A percentile compares a stretch with the other conserved stretches of the same genome.
Evolutionary conservation across 495 filamentous ascomycete species (phyloP).

Genomic region (Choiromyces venosus): DNA sequence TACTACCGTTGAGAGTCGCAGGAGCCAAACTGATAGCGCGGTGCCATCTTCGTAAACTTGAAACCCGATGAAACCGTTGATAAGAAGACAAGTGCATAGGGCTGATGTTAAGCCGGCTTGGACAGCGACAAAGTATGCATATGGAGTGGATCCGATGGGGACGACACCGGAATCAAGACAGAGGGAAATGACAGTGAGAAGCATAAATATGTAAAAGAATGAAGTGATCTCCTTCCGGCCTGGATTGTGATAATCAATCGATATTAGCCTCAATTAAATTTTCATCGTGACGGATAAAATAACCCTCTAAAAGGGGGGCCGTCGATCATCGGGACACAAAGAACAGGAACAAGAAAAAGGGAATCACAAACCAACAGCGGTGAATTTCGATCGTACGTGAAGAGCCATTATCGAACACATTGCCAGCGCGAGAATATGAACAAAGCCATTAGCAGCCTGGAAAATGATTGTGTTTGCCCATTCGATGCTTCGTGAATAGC

Average conservation of each 20-base stretch:
- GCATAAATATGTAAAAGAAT: constrained; percentile 96
- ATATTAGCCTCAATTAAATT: constrained; percentile 17
- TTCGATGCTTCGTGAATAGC: constrained; percentile 92
- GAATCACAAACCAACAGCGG: constrained; percentile 80
- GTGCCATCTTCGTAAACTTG: constrained; percentile 99
- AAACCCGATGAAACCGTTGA: constrained; percentile 98
- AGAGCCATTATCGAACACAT: constrained; percentile 98
- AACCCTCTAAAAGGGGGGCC: constrained; percentile 20
- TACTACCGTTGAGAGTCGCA: constrained; percentile 66
- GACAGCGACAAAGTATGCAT: constrained; percentile 84
- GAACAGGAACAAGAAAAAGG: constrained; percentile 4
- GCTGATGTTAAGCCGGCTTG: constrained; percentile 90
- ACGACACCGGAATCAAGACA: constrained; percentile 90
- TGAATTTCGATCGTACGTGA: constrained; percentile 95
- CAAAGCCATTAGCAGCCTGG: constrained; percentile 80
- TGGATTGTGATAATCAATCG: constrained; percentile 45
- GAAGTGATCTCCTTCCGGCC: constrained; percentile 96
- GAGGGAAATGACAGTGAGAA: constrained; percentile 80
- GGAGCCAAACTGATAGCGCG: constrained; percentile 84
- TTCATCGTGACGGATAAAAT: constrained; percentile 17
- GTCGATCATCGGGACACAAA: neutral
- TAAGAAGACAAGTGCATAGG: constrained; percentile 77
- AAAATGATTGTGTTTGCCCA: constrained; percentile 98
- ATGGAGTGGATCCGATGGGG: constrained; percentile 69
- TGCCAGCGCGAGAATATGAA: constrained; percentile 82